Evolutionary conservation across 2,329 filamentous ascomycete species (phyloP).

Genomic region (Penicillium sp.): DNA sequence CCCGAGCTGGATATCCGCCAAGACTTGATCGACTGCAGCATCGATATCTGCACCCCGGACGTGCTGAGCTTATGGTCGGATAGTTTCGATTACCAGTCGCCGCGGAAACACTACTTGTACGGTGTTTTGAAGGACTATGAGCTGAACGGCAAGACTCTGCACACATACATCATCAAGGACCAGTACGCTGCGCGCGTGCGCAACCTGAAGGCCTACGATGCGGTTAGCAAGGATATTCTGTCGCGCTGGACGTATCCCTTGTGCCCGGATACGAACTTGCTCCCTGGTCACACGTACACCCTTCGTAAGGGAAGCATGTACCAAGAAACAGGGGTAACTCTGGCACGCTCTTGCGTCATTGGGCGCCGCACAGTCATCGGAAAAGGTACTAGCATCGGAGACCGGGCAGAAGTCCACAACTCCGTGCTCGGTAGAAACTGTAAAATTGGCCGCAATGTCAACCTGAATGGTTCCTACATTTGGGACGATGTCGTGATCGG

Average conservation of each 20-base stretch:
- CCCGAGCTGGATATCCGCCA: slow-evolving; percentile 77
- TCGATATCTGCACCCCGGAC: slow-evolving; percentile 96
- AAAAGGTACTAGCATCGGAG: slow-evolving; percentile 69
- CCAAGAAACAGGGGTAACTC: slow-evolving; percentile 71
- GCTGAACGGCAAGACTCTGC: slow-evolving; percentile 93
- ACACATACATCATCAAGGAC: slow-evolving; percentile 77
- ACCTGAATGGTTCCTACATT: slow-evolving; percentile 74
- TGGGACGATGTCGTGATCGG: slow-evolving; percentile 82
- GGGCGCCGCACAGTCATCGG: slow-evolving; percentile 72
- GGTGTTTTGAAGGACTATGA: slow-evolving; percentile 96
- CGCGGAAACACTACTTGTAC: slow-evolving; percentile 82
- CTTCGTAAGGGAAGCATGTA: slow-evolving; percentile 68
- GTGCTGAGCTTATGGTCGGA: slow-evolving; percentile 94
- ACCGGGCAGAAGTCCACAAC: slow-evolving; percentile 66
- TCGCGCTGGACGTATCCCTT: slow-evolving; percentile 85
- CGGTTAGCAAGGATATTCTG: slow-evolving; percentile 82
- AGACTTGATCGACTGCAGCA: slow-evolving; percentile 88
- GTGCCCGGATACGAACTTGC: slow-evolving; percentile 82
- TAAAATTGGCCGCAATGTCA: slow-evolving; percentile 79
- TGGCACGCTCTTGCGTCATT: slow-evolving; percentile 70
- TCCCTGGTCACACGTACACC: slow-evolving; percentile 73
- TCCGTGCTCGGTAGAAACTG: slow-evolving; percentile 82
- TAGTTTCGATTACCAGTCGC: slow-evolving; percentile 93
- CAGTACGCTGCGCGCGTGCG: slow-evolving; percentile 83
- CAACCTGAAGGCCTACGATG: slow-evolving; percentile 85